phyloP scores from a whole-genome alignment of 1,284 basidiomycete species.

The Rhizopogon hawkerae region DNA sequence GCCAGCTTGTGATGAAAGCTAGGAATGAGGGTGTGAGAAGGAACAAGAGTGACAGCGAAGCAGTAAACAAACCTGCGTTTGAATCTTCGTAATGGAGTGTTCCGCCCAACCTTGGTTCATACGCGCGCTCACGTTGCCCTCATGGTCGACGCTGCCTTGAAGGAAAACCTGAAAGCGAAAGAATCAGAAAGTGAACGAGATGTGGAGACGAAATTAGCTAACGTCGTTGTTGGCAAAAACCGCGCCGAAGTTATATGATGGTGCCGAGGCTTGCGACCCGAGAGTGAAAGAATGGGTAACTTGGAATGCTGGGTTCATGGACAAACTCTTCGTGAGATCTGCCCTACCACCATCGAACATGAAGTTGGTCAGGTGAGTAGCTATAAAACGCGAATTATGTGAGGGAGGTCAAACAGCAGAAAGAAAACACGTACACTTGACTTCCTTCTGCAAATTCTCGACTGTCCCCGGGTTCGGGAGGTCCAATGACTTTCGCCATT shows the following conservation, averaged over 20 bases:
- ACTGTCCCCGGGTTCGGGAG: conserved; percentile 84
- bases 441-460: conserved; percentile 87
- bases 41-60: not conserved
- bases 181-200: conserved; percentile 13
- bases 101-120: conserved; percentile 87
- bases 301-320: conserved; percentile 93
- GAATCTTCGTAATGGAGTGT: conserved; percentile 77
- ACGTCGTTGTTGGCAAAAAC: conserved; percentile 86
- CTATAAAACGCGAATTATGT: conserved; percentile 32
- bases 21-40: conserved; percentile 13
- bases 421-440: conserved; percentile 55
- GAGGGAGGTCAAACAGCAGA: conserved; percentile 10
- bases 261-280: conserved; percentile 66
- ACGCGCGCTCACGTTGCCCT: conserved; percentile 83
- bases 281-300: conserved; percentile 93
- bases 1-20: conserved; percentile 62
- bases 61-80: conserved; percentile 66
- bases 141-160: conserved; percentile 91
- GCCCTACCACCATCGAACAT: conserved; percentile 96
- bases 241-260: conserved; percentile 92
- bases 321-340: conserved; percentile 91
- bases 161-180: conserved; percentile 62
- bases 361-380: conserved; percentile 88
- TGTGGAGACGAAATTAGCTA: conserved; percentile 15
- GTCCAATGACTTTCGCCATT: conserved; percentile 74